phyloP scores from a whole-genome alignment of 345 rosid species.

The Citrus medica region DNA sequence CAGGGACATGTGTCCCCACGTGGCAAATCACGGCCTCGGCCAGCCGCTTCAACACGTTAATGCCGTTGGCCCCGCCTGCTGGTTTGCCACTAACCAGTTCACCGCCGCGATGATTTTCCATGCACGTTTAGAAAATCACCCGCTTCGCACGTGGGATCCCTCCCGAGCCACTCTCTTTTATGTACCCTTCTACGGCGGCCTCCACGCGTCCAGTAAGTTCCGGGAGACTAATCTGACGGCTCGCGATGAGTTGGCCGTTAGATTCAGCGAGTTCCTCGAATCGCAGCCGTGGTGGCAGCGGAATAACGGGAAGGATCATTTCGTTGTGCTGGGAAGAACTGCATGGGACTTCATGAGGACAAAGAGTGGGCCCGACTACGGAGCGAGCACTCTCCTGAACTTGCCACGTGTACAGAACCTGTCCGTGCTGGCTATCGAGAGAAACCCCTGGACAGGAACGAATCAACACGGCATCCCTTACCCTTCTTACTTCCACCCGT shows the following conservation, averaged over 20 bases:
- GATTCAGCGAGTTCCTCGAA: conserved; percentile 22
- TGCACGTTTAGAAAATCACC: conserved; percentile 46
- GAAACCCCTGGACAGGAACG: conserved; percentile 40
- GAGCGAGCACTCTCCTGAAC: conserved; percentile 47
- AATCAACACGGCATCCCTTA: conserved; percentile 58
- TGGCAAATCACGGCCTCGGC: conserved; percentile 52
- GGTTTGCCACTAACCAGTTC: conserved; percentile 66
- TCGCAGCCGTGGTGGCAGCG: conserved; percentile 38
- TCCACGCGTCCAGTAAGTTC: conserved; percentile 53
- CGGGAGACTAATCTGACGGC: conserved; percentile 30
- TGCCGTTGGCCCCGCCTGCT: neutral
- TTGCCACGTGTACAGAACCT: conserved; percentile 40
- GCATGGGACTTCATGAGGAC: conserved; percentile 62
- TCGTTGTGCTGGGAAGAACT: conserved; percentile 53
- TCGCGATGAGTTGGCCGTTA: conserved; percentile 46
- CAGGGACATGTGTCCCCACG: conserved; percentile 59
- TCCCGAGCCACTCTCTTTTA: conserved; percentile 39
- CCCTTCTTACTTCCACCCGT: conserved; percentile 61
- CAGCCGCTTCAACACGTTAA: conserved; percentile 22
- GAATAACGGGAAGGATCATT: conserved; percentile 44
- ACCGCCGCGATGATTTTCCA: conserved; percentile 62
- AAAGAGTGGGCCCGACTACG: conserved; percentile 35
- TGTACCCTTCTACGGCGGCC: conserved; percentile 64
- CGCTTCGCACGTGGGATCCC: conserved; percentile 53
- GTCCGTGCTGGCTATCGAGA: conserved; percentile 59